These are phyloP conservation scores for Colletotrichum spaethianum DNA, from an alignment of 2,329 filamentous ascomycete genomes.

Conservation along the genomic window DNA sequence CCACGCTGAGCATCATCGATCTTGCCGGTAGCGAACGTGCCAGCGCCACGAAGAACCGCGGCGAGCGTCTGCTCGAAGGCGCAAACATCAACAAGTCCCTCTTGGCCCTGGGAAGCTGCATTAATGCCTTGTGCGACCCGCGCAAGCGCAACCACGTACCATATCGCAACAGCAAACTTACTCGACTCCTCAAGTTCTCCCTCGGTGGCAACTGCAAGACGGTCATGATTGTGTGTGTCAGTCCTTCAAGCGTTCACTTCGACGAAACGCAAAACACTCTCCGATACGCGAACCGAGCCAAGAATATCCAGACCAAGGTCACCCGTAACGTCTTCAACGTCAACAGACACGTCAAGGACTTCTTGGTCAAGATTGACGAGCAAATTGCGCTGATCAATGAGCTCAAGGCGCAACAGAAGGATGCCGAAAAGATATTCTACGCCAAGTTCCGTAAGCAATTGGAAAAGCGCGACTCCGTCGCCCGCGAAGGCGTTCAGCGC, in stretches of 20 bases:
- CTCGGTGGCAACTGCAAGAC: constrained; percentile 98
- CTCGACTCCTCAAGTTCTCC: constrained; percentile 94
- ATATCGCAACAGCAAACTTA: constrained; percentile 98
- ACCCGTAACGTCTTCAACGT: constrained; percentile 99
- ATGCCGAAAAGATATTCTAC: constrained; percentile 85
- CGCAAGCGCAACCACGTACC: constrained; percentile 94
- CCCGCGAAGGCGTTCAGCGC: constrained; percentile 83
- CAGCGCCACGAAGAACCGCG: constrained; percentile 96
- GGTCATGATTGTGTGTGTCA: constrained; percentile 99
- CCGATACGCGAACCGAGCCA: constrained; percentile 96
- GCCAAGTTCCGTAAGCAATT: constrained; percentile 92
- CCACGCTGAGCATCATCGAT: constrained; percentile 98
- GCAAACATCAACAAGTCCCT: constrained; percentile 99
- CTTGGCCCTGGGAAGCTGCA: constrained; percentile 93
- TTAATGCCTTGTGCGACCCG: constrained; percentile 96
- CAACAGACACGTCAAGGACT: constrained; percentile 98
- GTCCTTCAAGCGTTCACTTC: constrained; percentile 95
- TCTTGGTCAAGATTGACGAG: constrained; percentile 98
- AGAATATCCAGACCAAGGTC: constrained; percentile 99
- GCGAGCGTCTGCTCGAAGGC: constrained; percentile 90
- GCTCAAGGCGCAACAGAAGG: constrained; percentile 91
- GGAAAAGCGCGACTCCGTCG: constrained; percentile 83
- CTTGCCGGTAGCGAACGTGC: constrained; percentile 95
- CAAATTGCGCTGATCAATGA: constrained; percentile 98
- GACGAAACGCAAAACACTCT: constrained; percentile 99